A percentile compares a stretch with the other conserved stretches of the same genome.
Conservation (phyloP, 805 yeast genomes). For the Lipomyces starkeyi region DNA sequence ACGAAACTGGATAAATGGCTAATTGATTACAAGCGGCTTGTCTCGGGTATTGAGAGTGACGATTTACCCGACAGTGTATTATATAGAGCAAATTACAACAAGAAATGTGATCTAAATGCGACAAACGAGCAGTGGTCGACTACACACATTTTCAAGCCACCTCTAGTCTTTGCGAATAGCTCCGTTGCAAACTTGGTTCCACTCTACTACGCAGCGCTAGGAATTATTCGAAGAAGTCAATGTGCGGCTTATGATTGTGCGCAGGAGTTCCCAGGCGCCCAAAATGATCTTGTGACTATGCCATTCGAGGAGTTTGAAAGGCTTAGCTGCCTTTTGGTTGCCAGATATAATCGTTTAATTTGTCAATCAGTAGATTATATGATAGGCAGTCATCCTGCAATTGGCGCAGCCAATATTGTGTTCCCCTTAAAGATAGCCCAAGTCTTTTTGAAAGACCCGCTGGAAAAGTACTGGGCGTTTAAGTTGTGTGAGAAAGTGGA, state of each 20-base stretch:
- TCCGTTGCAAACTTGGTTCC: neutral
- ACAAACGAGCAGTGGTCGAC: neutral
- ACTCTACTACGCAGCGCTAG: neutral
- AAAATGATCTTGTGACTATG: conserved; percentile 3
- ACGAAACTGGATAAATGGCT: neutral
- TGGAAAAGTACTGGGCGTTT: conserved; percentile 12
- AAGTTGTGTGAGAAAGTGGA: conserved; percentile 4
- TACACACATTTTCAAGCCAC: conserved; percentile 4
- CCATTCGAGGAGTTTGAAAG: neutral
- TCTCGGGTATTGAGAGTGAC: neutral
- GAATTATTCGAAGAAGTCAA: neutral
- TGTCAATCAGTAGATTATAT: neutral
- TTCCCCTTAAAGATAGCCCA: conserved; percentile 7
- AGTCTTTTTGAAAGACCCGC: neutral
- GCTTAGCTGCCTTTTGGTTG: neutral
- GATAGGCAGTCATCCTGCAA: neutral
- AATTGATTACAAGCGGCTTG: neutral
- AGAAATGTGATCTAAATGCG: neutral
- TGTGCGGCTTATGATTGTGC: neutral
- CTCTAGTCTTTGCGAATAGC: neutral
- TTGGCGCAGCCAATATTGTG: neutral
- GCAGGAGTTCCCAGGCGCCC: neutral
- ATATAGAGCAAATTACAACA: neutral
- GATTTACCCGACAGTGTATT: conserved; percentile 1
- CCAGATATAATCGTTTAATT: neutral